Base-by-base conservation (phyloP, 2,329 filamentous ascomycete species). In the Trichophyton verrucosum region DNA sequence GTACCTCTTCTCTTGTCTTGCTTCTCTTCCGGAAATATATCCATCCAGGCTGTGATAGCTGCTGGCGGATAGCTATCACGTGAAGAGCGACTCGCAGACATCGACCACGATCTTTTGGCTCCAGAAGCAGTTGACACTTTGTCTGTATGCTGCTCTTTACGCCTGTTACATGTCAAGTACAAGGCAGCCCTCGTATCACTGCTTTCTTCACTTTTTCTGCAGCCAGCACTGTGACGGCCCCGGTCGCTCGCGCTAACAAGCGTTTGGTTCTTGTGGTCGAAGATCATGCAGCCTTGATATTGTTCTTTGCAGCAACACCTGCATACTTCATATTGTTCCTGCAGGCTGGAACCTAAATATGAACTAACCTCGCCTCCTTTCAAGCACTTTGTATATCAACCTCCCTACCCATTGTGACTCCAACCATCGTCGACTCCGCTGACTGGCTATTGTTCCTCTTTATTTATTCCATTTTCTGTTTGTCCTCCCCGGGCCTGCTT, bases 301-400 rank as follows among this genome's bases (percentile, higher is more conserved):
- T 63, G 57, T 63, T 63, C 61, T 61, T 33, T 63, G 59, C 61
- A 63, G 60, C 24, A 27, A 53, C 49, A 27, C 22, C 27, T 24
- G 22, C 22, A 27, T 30, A 11, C 27, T 33, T 53, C 27, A 53
- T 53, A 33, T 53, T 53, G 49, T 53, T 53, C 49, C 49, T 53
- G 49, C 49, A 53, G 24, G 49, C 9, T 13, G 22, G 49, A 53
- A 53, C 27, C 49, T 30, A 53, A 53, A 53, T 27, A 13, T 27
- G 22, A 30, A 53, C 49, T 2, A 17, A 53, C 24, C 22, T 53
- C 49, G 49, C 27, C 49, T 22, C 22, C 22, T 53, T 53, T 53
- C 49, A 30, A 27, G 40, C n/a, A n/a, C 40, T 44, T 5, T 51
- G 49, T 30, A 53, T 33, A 53, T 53, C 49, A n/a, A 53, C 6